phyloP scores from a whole-genome alignment of 2,329 filamentous ascomycete genomes.

The Aspergillus viridinutans region DNA sequence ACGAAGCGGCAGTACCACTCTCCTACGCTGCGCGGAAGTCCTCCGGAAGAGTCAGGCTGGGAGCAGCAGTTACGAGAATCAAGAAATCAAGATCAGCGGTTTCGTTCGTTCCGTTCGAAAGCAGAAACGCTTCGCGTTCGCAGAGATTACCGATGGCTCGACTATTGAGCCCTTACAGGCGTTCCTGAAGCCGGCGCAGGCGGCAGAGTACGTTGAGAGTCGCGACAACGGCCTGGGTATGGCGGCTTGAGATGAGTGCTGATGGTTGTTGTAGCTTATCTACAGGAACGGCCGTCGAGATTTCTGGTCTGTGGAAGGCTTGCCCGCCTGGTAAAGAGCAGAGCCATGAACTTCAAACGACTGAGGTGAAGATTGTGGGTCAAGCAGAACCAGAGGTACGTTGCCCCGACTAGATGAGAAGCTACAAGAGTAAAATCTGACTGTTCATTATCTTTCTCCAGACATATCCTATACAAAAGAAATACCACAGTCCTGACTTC shows the following conservation, averaged over 20 bases:
- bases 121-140: slow-evolving; percentile 80
- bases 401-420: slow-evolving; percentile 10
- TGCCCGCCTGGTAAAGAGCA: slow-evolving; percentile 65
- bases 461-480: slow-evolving; percentile 93
- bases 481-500: slow-evolving; percentile 87
- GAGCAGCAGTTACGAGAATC: slow-evolving; percentile 30
- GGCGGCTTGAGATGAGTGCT: background rate
- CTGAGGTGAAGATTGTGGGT: slow-evolving; percentile 66
- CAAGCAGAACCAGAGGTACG: slow-evolving; percentile 73
- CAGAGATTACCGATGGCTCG: slow-evolving; percentile 82
- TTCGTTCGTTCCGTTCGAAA: slow-evolving; percentile 80
- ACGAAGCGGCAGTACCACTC: slow-evolving; percentile 13
- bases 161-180: slow-evolving; percentile 75
- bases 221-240: background rate
- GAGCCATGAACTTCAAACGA: slow-evolving; percentile 75
- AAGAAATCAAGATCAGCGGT: slow-evolving; percentile 61
- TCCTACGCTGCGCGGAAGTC: slow-evolving; percentile 37
- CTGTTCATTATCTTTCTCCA: slow-evolving; percentile 34
- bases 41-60: slow-evolving; percentile 29
- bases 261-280: slow-evolving; percentile 58
- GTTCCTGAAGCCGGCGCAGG: slow-evolving; percentile 67
- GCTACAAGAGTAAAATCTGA: background rate
- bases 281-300: slow-evolving; percentile 72
- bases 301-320: slow-evolving; percentile 72
- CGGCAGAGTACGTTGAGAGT: slow-evolving; percentile 60